Conservation (phyloP, 805 yeast genomes). For the Teunomyces cretensis region DNA sequence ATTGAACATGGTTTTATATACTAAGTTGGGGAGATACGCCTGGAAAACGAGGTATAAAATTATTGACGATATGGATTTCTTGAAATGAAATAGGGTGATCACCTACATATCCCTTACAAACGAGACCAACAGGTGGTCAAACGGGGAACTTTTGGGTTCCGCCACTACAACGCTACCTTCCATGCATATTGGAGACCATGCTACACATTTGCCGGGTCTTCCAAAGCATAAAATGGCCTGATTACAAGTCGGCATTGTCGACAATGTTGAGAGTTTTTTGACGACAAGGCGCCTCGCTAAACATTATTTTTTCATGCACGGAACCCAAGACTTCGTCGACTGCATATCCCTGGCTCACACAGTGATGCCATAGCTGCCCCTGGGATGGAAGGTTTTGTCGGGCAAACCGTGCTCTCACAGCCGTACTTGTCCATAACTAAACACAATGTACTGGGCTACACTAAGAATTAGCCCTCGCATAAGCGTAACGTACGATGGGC, state of each 20-base stretch:
- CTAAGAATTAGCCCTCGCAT: too few species aligned
- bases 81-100: constrained; percentile 2
- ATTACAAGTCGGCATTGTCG: not conserved
- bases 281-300: not conserved
- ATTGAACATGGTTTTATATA: not conserved
- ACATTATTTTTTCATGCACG: constrained; percentile 2
- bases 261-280: not conserved
- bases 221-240: not conserved
- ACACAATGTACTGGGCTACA: too few species aligned
- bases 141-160: too few species aligned
- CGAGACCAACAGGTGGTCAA: not conserved
- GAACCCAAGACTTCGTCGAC: not conserved
- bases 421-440: too few species aligned
- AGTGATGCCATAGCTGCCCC: not conserved
- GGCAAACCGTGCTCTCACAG: too few species aligned
- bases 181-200: not conserved
- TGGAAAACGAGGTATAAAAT: not conserved
- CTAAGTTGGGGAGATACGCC: not conserved
- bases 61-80: not conserved
- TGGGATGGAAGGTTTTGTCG: too few species aligned
- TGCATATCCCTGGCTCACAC: not conserved
- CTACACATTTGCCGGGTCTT: not conserved
- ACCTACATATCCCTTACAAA: constrained; percentile 1
- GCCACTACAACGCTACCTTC: not conserved
- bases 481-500: too few species aligned